Evolutionary conservation across 768 basidiomycete species (phyloP), one percentile per base, ranked within the genome.

Genomic region (Xerocomellus amylosporus): DNA sequence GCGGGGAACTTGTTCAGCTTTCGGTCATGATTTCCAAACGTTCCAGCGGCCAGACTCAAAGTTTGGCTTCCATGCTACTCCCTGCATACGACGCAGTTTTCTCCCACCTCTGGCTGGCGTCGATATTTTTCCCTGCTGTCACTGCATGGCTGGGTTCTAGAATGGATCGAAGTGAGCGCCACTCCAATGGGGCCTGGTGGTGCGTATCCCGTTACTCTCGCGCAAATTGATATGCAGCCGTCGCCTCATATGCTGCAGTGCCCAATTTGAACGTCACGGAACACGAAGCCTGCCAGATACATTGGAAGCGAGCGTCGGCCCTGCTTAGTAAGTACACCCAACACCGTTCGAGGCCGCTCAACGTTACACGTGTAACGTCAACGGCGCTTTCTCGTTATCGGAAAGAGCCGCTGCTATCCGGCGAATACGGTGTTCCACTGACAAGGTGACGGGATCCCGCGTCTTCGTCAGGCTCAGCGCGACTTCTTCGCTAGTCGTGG

Each of bases 291-390:
- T 15, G 8, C 42, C n/a, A 8, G 22, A 33, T 30, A 22, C 48
- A 26, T 17, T 28, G 40, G 49, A 48, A 45, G 60, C 46, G 51
- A 31, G n/a, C 15, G 41, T 64, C 38, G 49, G 51, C 48, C 13
- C 44, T 17, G 64, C 59, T 64, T 41, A 62, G 47, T 54, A 31
- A 58, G 31, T 40, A 8, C 17, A 6, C 13, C 24, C 20, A 28
- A 20, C 49, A 9, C 41, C 7, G n/a, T 47, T 46, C 38, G 49
- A 36, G 30, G 40, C 40, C 60, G 62, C 67, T 56, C 62, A 47
- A 62, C 55, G 60, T 67, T 64, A 55, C 67, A 67, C 67, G 62
- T 67, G 66, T 64, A 60, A 69, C 62, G 57, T 69, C 50, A 58
- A 19, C 55, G 39, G 56, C 28, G 43, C 19, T 34, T 17, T 47